Base-by-base conservation (phyloP, 495 filamentous ascomycete species). In the Talaromyces adpressus region DNA sequence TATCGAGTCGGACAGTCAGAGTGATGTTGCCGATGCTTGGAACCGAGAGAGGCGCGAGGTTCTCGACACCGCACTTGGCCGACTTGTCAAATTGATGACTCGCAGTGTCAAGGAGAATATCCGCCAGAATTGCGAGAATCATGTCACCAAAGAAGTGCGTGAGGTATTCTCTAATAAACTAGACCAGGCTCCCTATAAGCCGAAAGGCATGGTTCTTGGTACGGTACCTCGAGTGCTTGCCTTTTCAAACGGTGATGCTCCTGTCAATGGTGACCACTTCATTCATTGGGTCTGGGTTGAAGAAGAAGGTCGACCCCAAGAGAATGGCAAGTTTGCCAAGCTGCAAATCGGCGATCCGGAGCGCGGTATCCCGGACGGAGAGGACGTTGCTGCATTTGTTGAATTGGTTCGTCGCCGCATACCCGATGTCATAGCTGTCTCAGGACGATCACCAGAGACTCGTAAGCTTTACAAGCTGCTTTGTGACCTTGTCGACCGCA, bases 181-280 rank as follows among this genome's bases (percentile, higher is more conserved):
- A 34, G 95, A 98, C 71, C 94, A 98, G 74, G 92, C 94, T 12
- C 93, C 94, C 2, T 92, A 93, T 75, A 96, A 97, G 69, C 93
- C 95, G 16, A 91, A 91, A 73, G 93, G 92, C n/a, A 90, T 96
- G 87, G 80, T 89, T 11, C 78, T 95, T 45, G 94, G 94, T 16
- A 96, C 93, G 16, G 84, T 87, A 6, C 92, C 94, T 25, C 88
- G 93, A 27, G 91, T 96, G 32, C 84, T 98, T 30, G 82, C 91
- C 2, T 71, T 98, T 18, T 91, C 92, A 2, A 93, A 91, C 65
- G 94, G 94, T 59, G 83, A 84, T 70, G 70, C 71, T 39, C 91
- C 91, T 14, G 82, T 88, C 62, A 80, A 86, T 12, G 87, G 85
- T 57, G 81, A 82, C 29, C 93, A 97, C 62, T 88, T 91, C 29